Evolutionary conservation across 163 green algal species (phyloP).

Genomic region (Trebouxiophyceae sp.): DNA sequence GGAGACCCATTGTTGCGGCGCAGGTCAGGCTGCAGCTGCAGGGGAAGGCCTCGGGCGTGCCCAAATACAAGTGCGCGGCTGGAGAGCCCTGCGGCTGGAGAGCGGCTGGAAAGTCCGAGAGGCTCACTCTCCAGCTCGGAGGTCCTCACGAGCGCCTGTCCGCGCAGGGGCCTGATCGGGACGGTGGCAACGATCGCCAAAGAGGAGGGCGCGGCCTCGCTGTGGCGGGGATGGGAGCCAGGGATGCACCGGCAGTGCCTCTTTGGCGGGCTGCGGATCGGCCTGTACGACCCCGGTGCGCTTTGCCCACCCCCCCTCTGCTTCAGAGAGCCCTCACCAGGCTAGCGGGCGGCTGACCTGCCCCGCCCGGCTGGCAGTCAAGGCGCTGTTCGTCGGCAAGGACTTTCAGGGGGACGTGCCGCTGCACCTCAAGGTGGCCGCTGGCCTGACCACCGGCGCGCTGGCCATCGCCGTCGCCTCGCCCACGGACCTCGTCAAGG

Average conservation of each 20-base stretch:
- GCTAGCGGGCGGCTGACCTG: too few species aligned
- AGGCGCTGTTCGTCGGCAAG: conserved; percentile 25
- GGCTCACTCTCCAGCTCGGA: too few species aligned
- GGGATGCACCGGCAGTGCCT: conserved; percentile 87
- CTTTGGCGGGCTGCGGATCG: conserved; percentile 93
- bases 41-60: conserved; percentile 26
- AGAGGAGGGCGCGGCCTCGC: conserved; percentile 78
- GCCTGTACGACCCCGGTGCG: conserved; percentile 97
- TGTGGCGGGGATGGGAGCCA: conserved; percentile 91
- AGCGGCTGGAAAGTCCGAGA: too few species aligned
- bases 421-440: conserved; percentile 84
- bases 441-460: conserved; percentile 89
- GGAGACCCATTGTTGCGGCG: neutral
- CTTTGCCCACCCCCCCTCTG: too few species aligned
- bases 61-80: conserved; percentile 72
- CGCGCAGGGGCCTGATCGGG: conserved; percentile 60
- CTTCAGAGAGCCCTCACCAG: too few species aligned
- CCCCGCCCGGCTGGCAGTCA: too few species aligned
- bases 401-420: conserved; percentile 9
- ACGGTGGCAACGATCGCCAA: conserved; percentile 82
- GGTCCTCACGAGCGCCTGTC: too few species aligned
- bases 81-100: too few species aligned
- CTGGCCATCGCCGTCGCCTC: conserved; percentile 82
- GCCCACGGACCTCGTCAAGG: conserved; percentile 98
- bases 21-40: conserved; percentile 90